Percentiles rank a stretch among this genome's conserved stretches.
phyloP scores from a whole-genome alignment of 176 grass and related monocot genomes.

The Ensete glaucum region DNA sequence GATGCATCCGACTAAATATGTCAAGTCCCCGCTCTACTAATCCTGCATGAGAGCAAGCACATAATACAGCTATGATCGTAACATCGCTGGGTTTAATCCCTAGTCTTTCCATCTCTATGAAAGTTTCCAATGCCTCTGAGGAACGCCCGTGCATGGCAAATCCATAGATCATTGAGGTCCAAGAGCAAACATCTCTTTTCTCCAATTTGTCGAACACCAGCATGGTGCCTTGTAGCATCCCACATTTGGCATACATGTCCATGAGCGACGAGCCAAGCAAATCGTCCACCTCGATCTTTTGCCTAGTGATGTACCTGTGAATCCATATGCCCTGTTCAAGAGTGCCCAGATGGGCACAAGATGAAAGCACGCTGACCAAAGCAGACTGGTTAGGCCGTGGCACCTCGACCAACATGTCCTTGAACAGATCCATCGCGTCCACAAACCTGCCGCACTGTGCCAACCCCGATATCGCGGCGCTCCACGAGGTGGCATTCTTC shows the following conservation, averaged over 20 bases:
- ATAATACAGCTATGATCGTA: constrained; percentile 13
- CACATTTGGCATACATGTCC: constrained; percentile 24
- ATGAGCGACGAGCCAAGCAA: constrained; percentile 18
- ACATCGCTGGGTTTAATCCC: background rate
- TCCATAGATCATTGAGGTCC: constrained; percentile 21
- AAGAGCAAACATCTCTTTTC: constrained; percentile 12
- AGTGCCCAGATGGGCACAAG: constrained; percentile 14
- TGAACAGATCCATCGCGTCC: constrained; percentile 7
- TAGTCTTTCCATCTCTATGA: constrained; percentile 18
- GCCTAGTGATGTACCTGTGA: constrained; percentile 4
- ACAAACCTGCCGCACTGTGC: constrained; percentile 10
- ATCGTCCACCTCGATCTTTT: constrained; percentile 16
- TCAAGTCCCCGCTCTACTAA: constrained; percentile 8
- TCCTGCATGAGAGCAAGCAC: constrained; percentile 21
- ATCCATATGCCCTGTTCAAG: constrained; percentile 22
- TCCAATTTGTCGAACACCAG: constrained; percentile 14
- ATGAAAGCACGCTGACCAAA: constrained; percentile 18
- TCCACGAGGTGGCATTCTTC: constrained; percentile 22
- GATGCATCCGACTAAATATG: constrained; percentile 4
- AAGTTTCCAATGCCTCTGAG: constrained; percentile 13
- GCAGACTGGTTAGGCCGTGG: constrained; percentile 11
- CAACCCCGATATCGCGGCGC: constrained; percentile 13
- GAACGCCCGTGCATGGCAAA: constrained; percentile 13
- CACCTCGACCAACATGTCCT: constrained; percentile 8
- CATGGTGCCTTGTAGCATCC: constrained; percentile 8